Conservation (phyloP, 768 basidiomycete genomes). For the Lactarius vividus region DNA sequence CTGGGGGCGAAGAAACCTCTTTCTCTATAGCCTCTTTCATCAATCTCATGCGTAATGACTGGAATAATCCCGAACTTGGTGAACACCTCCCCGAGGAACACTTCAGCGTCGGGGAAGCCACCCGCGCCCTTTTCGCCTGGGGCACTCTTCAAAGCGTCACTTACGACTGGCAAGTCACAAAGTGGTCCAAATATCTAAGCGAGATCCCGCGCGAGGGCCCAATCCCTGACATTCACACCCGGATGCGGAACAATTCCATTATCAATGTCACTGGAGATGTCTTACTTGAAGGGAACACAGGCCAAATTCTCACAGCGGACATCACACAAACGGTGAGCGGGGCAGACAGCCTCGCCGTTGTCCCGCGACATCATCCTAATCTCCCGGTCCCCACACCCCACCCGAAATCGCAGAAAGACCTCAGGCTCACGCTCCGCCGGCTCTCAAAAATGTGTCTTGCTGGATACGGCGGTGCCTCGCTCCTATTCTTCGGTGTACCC, state of each 20-base stretch:
- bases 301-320: constrained; percentile 77
- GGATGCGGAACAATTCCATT: constrained; percentile 42
- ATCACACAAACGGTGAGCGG: constrained; percentile 56
- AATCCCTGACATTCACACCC: constrained; percentile 28
- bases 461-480: constrained; percentile 78
- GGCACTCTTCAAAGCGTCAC: constrained; percentile 79
- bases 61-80: constrained; percentile 54
- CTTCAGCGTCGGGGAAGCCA: constrained; percentile 63
- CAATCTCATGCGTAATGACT: constrained; percentile 74
- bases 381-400: constrained; percentile 25
- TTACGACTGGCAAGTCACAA: constrained; percentile 72
- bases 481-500: constrained; percentile 76
- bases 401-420: constrained; percentile 41
- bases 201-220: constrained; percentile 63
- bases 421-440: constrained; percentile 70
- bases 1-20: constrained; percentile 72
- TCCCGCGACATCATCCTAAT: constrained; percentile 28
- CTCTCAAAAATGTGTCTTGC: constrained; percentile 82
- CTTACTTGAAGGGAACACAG: constrained; percentile 61
- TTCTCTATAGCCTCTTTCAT: constrained; percentile 82
- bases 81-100: constrained; percentile 55
- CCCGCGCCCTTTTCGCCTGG: constrained; percentile 74
- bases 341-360: constrained; percentile 34
- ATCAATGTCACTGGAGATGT: constrained; percentile 72
- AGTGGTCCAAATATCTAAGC: constrained; percentile 61